Evolutionary conservation across 2,329 filamentous ascomycete genomes (phyloP).

Genomic region (Fusarium kyushuense): DNA sequence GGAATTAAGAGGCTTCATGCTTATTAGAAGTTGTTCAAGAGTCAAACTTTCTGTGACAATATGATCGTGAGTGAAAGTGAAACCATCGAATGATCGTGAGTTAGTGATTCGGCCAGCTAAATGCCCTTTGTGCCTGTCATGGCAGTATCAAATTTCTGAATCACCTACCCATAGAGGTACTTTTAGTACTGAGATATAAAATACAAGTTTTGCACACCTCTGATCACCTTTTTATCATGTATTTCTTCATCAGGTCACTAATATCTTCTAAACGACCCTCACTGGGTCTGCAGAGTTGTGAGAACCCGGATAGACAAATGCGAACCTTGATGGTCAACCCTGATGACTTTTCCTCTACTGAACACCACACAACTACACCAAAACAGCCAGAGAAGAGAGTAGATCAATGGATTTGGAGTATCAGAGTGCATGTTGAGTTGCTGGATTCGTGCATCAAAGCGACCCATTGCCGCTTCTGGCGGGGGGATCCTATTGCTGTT

Average conservation of each 20-base stretch:
- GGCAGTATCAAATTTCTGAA: neutral
- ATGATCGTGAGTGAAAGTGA: no score
- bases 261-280: slow-evolving; percentile 1
- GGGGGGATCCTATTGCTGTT: neutral
- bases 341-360: slow-evolving; percentile 39
- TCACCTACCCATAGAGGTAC: slow-evolving; percentile 13
- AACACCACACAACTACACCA: slow-evolving; percentile 25
- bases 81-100: no score
- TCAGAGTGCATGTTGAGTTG: slow-evolving; percentile 7
- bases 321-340: slow-evolving; percentile 48
- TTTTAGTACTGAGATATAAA: neutral
- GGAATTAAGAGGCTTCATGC: neutral
- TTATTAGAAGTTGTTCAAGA: no score
- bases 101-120: no score
- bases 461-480: slow-evolving; percentile 14
- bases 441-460: slow-evolving; percentile 9
- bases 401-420: neutral
- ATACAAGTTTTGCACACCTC: neutral
- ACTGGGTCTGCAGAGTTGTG: slow-evolving; percentile 17
- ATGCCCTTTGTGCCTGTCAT: neutral
- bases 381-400: neutral
- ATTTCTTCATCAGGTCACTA: slow-evolving; percentile 19
- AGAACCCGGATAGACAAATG: slow-evolving; percentile 47
- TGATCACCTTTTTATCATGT: neutral
- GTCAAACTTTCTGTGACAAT: no score